phyloP scores from a whole-genome alignment of 192 early-diverging fungal genomes.

The Backusella liffmaniae region DNA sequence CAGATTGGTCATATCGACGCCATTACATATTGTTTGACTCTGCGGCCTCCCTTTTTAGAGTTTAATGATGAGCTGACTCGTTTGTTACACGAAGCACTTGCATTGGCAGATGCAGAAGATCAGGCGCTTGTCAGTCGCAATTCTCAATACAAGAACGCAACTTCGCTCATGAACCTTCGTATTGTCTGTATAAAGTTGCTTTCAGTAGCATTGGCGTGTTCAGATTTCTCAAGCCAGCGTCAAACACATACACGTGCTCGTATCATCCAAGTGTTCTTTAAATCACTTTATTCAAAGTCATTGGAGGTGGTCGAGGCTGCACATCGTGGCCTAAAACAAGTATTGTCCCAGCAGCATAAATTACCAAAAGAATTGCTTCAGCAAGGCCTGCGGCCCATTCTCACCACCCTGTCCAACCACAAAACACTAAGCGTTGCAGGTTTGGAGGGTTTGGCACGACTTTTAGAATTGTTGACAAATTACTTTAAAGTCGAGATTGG shows the following conservation, averaged over 20 bases:
- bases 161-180: constrained; percentile 81
- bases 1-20: constrained; percentile 99
- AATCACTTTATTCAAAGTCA: constrained; percentile 93
- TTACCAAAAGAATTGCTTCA: constrained; percentile 94
- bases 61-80: constrained; percentile 93
- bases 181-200: constrained; percentile 97
- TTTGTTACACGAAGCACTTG: constrained; percentile 87
- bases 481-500: constrained; percentile 99
- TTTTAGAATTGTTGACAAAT: constrained; percentile 91
- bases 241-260: constrained; percentile 80
- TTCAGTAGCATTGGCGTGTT: constrained; percentile 86
- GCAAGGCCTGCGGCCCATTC: constrained; percentile 89
- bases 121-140: constrained; percentile 87
- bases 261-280: constrained; percentile 98
- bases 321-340: constrained; percentile 84
- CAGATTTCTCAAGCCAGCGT: constrained; percentile 73
- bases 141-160: constrained; percentile 78
- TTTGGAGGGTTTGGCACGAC: constrained; percentile 89
- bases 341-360: constrained; percentile 80
- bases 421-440: constrained; percentile 90
- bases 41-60: constrained; percentile 83
- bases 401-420: constrained; percentile 94
- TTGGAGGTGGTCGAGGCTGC: constrained; percentile 94
- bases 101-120: constrained; percentile 96
- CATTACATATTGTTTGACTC: constrained; percentile 91